Conservation (phyloP, 768 basidiomycete species). For the Hirschioporus abietinus region DNA sequence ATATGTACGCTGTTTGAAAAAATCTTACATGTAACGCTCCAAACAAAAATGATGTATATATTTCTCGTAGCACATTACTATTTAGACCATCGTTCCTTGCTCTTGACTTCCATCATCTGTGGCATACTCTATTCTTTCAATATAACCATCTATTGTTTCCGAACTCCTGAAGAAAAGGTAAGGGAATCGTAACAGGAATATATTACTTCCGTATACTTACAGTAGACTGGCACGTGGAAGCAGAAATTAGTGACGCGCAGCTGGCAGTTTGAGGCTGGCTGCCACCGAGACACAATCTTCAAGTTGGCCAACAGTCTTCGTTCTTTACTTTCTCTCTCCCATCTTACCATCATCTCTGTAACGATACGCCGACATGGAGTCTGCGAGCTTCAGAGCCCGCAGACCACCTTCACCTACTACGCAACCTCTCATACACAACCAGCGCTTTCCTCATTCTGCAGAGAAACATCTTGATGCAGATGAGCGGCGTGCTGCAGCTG, state of each 20-base stretch:
- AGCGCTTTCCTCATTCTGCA: constrained; percentile 60
- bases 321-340: constrained; percentile 8
- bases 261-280: constrained; percentile 1
- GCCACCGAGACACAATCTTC: neutral
- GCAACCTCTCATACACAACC: constrained; percentile 23
- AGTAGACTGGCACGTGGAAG: neutral
- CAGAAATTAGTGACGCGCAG: neutral
- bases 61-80: neutral
- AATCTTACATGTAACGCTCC: too few relatives aligned
- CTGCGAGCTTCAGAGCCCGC: constrained; percentile 53
- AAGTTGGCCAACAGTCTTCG: neutral
- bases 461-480: constrained; percentile 73
- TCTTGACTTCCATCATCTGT: neutral
- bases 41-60: too few relatives aligned
- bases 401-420: constrained; percentile 58
- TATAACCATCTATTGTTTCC: too few relatives aligned
- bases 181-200: neutral
- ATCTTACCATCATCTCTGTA: constrained; percentile 4
- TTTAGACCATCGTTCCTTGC: neutral
- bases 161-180: neutral
- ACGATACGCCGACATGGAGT: constrained; percentile 24
- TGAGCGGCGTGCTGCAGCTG: constrained; percentile 60
- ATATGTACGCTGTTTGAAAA: too few relatives aligned
- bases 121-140: neutral
- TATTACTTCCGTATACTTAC: neutral